phyloP scores from a whole-genome alignment of 1,284 basidiomycete genomes.

The Malassezia sympodialis region DNA sequence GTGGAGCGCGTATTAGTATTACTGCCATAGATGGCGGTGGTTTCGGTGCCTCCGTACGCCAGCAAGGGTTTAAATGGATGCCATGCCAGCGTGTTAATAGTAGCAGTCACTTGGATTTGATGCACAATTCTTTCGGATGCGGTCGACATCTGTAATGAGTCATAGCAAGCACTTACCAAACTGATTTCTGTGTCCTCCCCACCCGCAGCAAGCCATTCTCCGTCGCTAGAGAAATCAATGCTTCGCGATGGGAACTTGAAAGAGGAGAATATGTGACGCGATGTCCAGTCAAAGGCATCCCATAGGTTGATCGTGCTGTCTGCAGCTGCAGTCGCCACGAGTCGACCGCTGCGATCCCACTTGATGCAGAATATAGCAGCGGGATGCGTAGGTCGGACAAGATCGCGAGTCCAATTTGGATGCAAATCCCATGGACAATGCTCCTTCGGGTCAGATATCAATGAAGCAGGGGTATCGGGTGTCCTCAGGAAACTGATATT shows the following conservation, averaged over 20 bases:
- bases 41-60: constrained; percentile 15
- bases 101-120: constrained; percentile 5
- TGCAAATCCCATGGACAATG: constrained; percentile 12
- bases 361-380: constrained; percentile 36
- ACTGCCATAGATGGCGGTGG: not conserved
- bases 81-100: constrained; percentile 14
- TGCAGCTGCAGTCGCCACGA: constrained; percentile 27
- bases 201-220: constrained; percentile 35
- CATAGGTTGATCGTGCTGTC: constrained; percentile 33
- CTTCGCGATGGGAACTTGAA: constrained; percentile 26
- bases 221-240: constrained; percentile 38
- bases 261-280: constrained; percentile 20
- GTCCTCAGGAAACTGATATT: constrained; percentile 17
- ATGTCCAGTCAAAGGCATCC: constrained; percentile 24
- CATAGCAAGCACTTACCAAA: not conserved
- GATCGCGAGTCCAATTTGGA: constrained; percentile 16
- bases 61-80: constrained; percentile 10
- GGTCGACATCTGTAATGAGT: constrained; percentile 10
- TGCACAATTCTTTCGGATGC: constrained; percentile 3
- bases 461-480: not conserved
- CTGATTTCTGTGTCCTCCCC: constrained; percentile 29
- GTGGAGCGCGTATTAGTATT: not conserved
- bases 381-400: constrained; percentile 25
- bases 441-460: not conserved
- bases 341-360: constrained; percentile 27